A percentile compares a stretch with the other conserved stretches of the same genome.
phyloP scores from a whole-genome alignment of 2,329 filamentous ascomycete genomes.

The Fonsecaea multimorphosa region DNA sequence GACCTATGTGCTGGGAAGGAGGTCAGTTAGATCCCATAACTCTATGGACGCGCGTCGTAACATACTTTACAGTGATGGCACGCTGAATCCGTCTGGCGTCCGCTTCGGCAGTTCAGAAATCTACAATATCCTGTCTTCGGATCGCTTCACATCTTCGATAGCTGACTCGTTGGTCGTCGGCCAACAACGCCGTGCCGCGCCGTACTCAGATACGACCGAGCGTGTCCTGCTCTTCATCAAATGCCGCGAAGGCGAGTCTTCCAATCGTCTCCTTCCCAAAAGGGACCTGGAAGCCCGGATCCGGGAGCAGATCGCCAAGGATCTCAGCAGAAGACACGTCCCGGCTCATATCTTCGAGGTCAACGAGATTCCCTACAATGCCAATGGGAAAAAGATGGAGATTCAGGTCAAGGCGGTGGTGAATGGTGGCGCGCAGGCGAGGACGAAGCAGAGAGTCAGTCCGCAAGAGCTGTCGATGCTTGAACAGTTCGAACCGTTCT shows the following conservation, averaged over 20 bases:
- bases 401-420: constrained; percentile 29
- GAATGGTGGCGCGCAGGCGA: constrained; percentile 14
- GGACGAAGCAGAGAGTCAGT: constrained; percentile 18
- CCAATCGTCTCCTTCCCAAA: background rate
- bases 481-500: constrained; percentile 22
- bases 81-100: constrained; percentile 78
- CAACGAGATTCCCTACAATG: constrained; percentile 29
- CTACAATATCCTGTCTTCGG: constrained; percentile 68
- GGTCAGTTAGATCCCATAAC: background rate
- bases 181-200: constrained; percentile 17
- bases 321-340: constrained; percentile 59
- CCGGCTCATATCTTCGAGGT: constrained; percentile 25
- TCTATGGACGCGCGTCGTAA: background rate
- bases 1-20: constrained; percentile 25
- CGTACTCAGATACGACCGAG: constrained; percentile 23
- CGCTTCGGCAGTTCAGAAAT: constrained; percentile 93
- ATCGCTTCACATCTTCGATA: constrained; percentile 13
- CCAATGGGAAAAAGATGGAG: constrained; percentile 34
- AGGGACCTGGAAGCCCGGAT: constrained; percentile 62
- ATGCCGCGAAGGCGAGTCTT: background rate
- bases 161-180: constrained; percentile 22
- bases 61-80: constrained; percentile 46
- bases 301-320: constrained; percentile 67
- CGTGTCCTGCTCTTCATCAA: constrained; percentile 31
- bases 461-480: constrained; percentile 17